Base-by-base conservation (phyloP, 106 monocot species). In the Agapanthus africanus region DNA sequence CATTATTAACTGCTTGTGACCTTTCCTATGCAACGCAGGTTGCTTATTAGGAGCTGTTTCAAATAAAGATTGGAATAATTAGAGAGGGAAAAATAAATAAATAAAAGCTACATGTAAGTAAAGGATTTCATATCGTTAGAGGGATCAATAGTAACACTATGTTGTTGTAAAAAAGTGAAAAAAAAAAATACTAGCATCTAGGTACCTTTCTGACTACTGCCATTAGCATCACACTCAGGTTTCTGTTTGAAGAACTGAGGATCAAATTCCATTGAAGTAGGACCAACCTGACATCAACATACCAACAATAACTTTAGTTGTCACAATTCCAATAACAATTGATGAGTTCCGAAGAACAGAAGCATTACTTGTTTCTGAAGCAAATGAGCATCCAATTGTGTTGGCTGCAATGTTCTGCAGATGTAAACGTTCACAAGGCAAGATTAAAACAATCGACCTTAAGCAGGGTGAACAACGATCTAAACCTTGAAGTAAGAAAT, bases 401-500 rank as follows among this genome's bases (percentile, higher is more conserved):
- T 21, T 26, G 66, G 66, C 54, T 77, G 61, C 46, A 63, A 22
- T 37, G 15, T 19, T 54, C 84, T 84, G 65, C 61, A 15, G 11
- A 7, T 5, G 13, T 59, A 78, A 44, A 4, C 14, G 49, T 18
- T 8, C 7, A 56, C n/a, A 39, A 52, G 26, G 9, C n/a, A n/a
- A n/a, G n/a, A n/a, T n/a, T n/a, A n/a, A n/a, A n/a, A n/a, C n/a
- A n/a, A n/a, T n/a, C n/a, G n/a, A n/a, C n/a, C n/a, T n/a, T n/a
- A n/a, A n/a, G n/a, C n/a, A n/a, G n/a, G n/a, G n/a, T n/a, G n/a
- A n/a, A n/a, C n/a, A n/a, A n/a, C n/a, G n/a, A n/a, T n/a, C n/a
- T n/a, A n/a, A n/a, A n/a, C n/a, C n/a, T n/a, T n/a, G n/a, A n/a
- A 57, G 63, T 30, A 26, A 37, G 23, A 59, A 60, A 18, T 68